phyloP scores from a whole-genome alignment of 2,329 filamentous ascomycete species.

The Diplodia seriata region DNA sequence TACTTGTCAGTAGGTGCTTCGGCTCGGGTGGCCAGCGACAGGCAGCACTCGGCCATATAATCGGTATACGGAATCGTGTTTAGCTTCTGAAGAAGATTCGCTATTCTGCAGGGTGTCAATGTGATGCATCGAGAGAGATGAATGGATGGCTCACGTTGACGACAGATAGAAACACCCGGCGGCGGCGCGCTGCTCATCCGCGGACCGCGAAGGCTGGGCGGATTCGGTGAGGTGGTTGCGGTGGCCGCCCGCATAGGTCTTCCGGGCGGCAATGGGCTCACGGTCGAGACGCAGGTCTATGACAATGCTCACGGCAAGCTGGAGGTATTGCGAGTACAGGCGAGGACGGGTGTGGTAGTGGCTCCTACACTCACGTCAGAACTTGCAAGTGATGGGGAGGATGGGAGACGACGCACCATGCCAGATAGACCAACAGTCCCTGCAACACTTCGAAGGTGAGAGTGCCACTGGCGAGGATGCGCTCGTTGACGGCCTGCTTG shows the following conservation, averaged over 20 bases:
- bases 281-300: constrained; percentile 44
- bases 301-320: constrained; percentile 43
- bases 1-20: neutral
- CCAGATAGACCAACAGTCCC: constrained; percentile 47
- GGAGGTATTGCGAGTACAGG: constrained; percentile 43
- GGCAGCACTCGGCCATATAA: constrained; percentile 48
- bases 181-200: neutral
- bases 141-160: neutral
- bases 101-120: constrained; percentile 42
- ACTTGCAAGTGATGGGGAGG: neutral
- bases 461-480: constrained; percentile 44
- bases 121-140: neutral
- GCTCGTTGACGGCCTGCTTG: constrained; percentile 41
- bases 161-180: neutral
- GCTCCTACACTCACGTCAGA: constrained; percentile 36
- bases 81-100: constrained; percentile 49
- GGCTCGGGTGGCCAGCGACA: constrained; percentile 40
- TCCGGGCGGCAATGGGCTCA: constrained; percentile 34
- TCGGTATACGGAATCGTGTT: constrained; percentile 46
- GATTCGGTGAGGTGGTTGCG: neutral
- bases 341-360: constrained; percentile 44
- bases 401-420: constrained; percentile 40
- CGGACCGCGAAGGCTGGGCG: neutral
- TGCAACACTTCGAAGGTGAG: constrained; percentile 52
- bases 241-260: constrained; percentile 12